Base-by-base conservation (phyloP, 106 monocot species). In the Dioscorea dumetorum region DNA sequence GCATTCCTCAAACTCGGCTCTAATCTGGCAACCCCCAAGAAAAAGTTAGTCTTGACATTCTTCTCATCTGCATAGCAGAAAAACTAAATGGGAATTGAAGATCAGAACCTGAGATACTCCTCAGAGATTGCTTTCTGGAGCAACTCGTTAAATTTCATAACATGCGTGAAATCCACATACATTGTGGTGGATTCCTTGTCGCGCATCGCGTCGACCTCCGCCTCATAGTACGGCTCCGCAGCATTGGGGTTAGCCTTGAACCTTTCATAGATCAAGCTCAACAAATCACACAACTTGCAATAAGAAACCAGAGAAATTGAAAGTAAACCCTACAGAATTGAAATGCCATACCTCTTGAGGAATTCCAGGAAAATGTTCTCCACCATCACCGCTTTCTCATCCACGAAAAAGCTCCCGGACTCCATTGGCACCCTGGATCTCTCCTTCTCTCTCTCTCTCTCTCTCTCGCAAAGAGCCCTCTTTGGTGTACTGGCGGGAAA, bases 301-400 rank as follows among this genome's bases (percentile, higher is more conserved):
- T 48, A 15, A 33, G 21, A 31, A 50, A 63, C 34, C 34, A 24
- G 35, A 67, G 33, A 49, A 70, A 15, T 20, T 52, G 67, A 54
- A 57, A 61, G 65, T 22, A 35, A 56, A 18, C 23, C 12, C 22
- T 59, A 22, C 49, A 0, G 0, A 51, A 35, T 18, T 31, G 5
- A 10, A 61, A 66, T 20, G 14, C 10, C 8, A 31, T 74, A 90
- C 99, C 90, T 82, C 73, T 83, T 85, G 75, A 99, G 93, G 81
- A 99, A 99, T 53, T 90, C 90, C 32, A 93, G 75, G 74, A 99
- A 99, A 75, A 93, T 80, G 77, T 83, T 85, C 78, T 99, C 99
- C 22, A 99, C 90, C 51, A 78, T 78, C 22, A 84, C 78, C 24
- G 99, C 87, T 70, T 99, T 90, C 79, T 93, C 90, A 64, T 99